These are phyloP conservation scores for Raphanus raphanistrum DNA, from an alignment of 345 rosid genomes.

Conservation along the genomic window DNA sequence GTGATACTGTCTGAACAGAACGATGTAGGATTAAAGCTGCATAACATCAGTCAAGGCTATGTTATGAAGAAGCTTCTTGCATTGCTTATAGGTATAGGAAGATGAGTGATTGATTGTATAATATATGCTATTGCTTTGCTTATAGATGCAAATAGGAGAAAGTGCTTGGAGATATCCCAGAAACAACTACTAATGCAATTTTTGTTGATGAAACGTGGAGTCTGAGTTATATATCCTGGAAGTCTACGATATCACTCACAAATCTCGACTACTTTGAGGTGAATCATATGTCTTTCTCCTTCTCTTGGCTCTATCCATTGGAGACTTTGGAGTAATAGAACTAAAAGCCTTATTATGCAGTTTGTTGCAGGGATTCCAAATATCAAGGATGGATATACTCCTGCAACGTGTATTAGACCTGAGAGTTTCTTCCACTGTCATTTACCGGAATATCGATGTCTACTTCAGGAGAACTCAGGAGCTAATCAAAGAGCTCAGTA, in stretches of 20 bases:
- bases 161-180: too few species aligned
- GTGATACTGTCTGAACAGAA: too few species aligned
- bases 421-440: background rate
- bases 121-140: too few species aligned
- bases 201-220: conserved; percentile 14
- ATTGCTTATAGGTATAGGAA: too few species aligned
- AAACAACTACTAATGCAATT: too few species aligned
- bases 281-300: background rate
- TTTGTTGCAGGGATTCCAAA: conserved; percentile 68
- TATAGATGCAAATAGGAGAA: too few species aligned
- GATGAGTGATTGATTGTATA: too few species aligned
- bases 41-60: too few species aligned
- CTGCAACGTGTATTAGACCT: background rate
- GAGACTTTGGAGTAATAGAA: too few species aligned
- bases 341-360: conserved; percentile 32
- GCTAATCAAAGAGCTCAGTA: conserved; percentile 58
- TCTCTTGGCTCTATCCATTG: too few species aligned
- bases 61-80: too few species aligned
- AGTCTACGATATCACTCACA: conserved; percentile 63
- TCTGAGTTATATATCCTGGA: conserved; percentile 86
- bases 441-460: background rate
- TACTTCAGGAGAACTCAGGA: conserved; percentile 63
- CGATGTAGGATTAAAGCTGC: too few species aligned
- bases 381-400: conserved; percentile 36
- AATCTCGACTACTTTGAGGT: conserved; percentile 56